Conservation (phyloP, 192 early-diverging fungal species). For the Coemansia sp. region DNA sequence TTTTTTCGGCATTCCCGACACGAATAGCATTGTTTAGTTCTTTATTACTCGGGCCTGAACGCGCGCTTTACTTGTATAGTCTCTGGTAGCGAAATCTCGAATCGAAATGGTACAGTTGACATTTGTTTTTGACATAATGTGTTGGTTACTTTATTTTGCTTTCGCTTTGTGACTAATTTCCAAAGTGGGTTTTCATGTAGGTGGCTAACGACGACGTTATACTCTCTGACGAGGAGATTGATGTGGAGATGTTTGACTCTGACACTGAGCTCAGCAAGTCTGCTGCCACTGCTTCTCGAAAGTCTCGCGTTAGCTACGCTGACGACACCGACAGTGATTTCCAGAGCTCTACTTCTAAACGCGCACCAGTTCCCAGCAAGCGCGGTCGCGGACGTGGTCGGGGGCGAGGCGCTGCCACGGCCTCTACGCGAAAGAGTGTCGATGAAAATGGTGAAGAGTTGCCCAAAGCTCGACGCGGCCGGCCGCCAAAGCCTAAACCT, state of each 20-base stretch:
- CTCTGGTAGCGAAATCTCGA: background rate
- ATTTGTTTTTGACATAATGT: background rate
- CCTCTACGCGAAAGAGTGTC: constrained; percentile 9
- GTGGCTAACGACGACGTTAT: constrained; percentile 27
- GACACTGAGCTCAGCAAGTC: constrained; percentile 50
- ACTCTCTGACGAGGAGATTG: constrained; percentile 54
- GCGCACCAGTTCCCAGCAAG: constrained; percentile 25
- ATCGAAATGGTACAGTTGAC: constrained; percentile 10
- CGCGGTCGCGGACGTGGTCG: constrained; percentile 46
- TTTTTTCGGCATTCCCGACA: background rate
- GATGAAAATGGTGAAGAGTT: constrained; percentile 26
- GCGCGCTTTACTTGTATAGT: background rate
- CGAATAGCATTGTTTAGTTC: background rate
- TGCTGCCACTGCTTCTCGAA: constrained; percentile 7
- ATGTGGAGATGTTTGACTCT: constrained; percentile 57
- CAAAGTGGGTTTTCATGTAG: background rate
- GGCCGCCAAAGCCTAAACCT: constrained; percentile 31
- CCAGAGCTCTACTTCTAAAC: constrained; percentile 29
- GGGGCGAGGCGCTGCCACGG: constrained; percentile 23
- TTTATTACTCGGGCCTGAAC: background rate
- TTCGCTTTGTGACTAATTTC: background rate
- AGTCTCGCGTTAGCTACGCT: constrained; percentile 14
- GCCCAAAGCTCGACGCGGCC: constrained; percentile 43
- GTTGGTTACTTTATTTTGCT: background rate
- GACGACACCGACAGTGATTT: constrained; percentile 50